Percentiles rank a stretch among this genome's conserved stretches.
Evolutionary conservation across 176 grass and related monocot species (phyloP).

Genomic region (Ensete glaucum): DNA sequence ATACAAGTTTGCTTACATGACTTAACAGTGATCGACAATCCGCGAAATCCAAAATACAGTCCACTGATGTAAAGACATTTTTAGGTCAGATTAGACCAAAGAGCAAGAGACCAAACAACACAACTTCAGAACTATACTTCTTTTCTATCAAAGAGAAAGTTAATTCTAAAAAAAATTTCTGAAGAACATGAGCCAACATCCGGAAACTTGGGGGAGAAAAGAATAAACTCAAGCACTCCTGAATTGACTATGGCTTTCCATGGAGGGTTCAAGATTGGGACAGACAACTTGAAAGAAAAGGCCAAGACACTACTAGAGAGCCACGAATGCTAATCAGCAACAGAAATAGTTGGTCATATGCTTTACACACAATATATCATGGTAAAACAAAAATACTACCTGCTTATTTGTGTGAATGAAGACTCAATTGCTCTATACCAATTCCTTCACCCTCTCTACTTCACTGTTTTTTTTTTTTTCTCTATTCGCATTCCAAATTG

Average conservation of each 20-base stretch:
- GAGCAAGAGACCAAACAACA: neutral
- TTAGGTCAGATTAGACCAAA: neutral
- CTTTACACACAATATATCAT: neutral
- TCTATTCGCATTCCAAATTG: neutral
- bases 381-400: neutral
- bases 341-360: neutral
- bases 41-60: neutral
- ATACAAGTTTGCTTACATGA: too few relatives aligned
- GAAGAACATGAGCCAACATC: neutral
- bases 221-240: too few relatives aligned
- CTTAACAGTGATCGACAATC: neutral
- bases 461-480: neutral
- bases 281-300: neutral
- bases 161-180: neutral
- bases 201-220: too few relatives aligned
- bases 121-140: neutral
- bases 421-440: neutral
- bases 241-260: too few relatives aligned
- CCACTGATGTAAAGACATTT: neutral
- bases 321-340: neutral
- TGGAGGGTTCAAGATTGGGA: neutral
- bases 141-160: neutral
- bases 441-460: neutral
- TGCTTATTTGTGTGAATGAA: constrained; percentile 1
- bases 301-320: neutral